A percentile compares a stretch with the other conserved stretches of the same genome.
Conservation (phyloP, 768 basidiomycete species). For the Termitomyces sp. region DNA sequence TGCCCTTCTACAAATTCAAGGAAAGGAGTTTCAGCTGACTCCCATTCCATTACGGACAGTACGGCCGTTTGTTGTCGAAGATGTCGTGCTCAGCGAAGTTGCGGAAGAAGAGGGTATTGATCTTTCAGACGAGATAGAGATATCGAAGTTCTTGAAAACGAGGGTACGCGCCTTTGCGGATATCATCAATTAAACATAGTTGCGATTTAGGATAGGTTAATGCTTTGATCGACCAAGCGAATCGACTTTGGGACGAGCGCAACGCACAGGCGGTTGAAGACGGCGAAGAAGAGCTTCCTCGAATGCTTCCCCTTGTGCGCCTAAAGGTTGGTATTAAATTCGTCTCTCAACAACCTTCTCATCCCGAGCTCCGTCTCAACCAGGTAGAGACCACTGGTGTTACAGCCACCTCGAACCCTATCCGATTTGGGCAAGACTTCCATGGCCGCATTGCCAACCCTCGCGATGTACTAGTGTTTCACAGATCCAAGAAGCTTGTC, state of each 20-base stretch:
- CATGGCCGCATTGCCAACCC: constrained; percentile 90
- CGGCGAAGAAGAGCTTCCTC: constrained; percentile 57
- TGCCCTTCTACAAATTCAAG: constrained; percentile 83
- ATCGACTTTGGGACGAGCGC: constrained; percentile 73
- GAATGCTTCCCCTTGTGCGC: constrained; percentile 84
- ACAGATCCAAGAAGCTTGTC: constrained; percentile 69
- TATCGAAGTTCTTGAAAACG: constrained; percentile 73
- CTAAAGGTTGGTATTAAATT: constrained; percentile 53
- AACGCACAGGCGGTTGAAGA: constrained; percentile 57
- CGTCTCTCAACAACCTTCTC: background rate
- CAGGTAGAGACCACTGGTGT: constrained; percentile 91
- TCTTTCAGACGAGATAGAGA: constrained; percentile 75
- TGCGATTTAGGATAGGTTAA: constrained; percentile 51
- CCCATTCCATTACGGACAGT: constrained; percentile 89
- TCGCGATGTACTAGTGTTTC: constrained; percentile 87
- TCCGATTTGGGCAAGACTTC: constrained; percentile 96
- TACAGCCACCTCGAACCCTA: constrained; percentile 89
- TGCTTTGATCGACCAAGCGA: constrained; percentile 73
- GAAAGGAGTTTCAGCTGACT: constrained; percentile 81
- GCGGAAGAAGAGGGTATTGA: constrained; percentile 78
- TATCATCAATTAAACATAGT: background rate
- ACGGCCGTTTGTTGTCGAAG: constrained; percentile 90
- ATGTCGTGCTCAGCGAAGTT: constrained; percentile 68
- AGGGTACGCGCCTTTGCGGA: constrained; percentile 39
- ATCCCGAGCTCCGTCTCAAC: background rate